Evolutionary conservation across 257 asterid species (phyloP).

Genomic region (Forsythia suspensa): DNA sequence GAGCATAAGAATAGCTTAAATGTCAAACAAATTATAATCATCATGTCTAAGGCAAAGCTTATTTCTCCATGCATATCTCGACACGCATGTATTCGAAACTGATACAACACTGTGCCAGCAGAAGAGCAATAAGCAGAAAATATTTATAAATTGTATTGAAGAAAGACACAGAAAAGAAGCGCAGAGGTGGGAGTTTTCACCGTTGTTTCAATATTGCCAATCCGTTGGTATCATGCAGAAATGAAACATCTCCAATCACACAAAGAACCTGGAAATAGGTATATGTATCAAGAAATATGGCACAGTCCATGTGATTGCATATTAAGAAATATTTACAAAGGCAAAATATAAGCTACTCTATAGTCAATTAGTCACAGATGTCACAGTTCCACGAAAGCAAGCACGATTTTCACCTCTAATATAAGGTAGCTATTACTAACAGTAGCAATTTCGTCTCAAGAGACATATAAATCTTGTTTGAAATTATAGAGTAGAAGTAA

Average conservation of each 20-base stretch:
- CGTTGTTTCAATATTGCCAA: constrained; percentile 66
- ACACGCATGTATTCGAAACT: neutral
- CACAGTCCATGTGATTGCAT: neutral
- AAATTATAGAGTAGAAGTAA: neutral
- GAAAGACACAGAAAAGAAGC: neutral
- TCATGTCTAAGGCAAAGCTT: neutral
- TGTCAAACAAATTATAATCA: neutral
- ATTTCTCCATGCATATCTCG: neutral
- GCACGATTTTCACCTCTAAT: neutral
- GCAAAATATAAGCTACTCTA: neutral
- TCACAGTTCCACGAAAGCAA: neutral
- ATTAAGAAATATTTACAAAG: neutral
- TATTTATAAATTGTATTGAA: neutral
- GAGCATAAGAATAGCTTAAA: neutral
- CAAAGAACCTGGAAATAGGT: constrained; percentile 54
- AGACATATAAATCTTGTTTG: neutral
- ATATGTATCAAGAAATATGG: neutral
- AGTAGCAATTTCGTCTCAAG: neutral
- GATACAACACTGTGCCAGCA: constrained; percentile 3
- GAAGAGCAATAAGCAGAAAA: constrained; percentile 7
- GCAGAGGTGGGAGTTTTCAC: constrained; percentile 32
- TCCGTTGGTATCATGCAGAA: constrained; percentile 95
- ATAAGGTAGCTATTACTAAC: neutral
- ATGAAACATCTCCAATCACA: constrained; percentile 87
- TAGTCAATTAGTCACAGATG: neutral